Evolutionary conservation across 1,139 yeast species (phyloP).

Genomic region (Protomyces inouyei): DNA sequence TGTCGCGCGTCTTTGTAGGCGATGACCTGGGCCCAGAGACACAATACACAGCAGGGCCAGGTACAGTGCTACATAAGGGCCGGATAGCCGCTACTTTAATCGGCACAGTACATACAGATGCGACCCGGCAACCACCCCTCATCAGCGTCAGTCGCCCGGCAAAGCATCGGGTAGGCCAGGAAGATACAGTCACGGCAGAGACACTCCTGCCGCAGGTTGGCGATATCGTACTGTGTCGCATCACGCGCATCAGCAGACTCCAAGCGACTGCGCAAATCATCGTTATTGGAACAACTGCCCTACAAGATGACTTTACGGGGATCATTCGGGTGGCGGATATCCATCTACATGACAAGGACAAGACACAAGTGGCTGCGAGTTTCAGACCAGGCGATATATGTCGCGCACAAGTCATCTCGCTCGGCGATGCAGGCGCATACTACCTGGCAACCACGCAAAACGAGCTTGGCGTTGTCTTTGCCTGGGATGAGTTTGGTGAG

Average conservation of each 20-base stretch:
- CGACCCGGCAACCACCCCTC: background rate
- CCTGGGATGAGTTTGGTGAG: constrained; percentile 64
- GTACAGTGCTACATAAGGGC: constrained; percentile 29
- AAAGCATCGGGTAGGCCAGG: background rate
- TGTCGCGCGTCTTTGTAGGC: constrained; percentile 29
- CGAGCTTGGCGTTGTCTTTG: constrained; percentile 90
- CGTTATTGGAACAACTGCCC: constrained; percentile 56
- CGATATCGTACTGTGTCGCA: constrained; percentile 73
- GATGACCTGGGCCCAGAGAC: constrained; percentile 32
- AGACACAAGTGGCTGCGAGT: constrained; percentile 69
- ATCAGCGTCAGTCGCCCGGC: background rate
- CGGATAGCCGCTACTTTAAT: constrained; percentile 29
- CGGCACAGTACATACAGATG: constrained; percentile 1
- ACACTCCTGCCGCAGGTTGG: constrained; percentile 69
- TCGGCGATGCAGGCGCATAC: constrained; percentile 91
- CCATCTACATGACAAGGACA: constrained; percentile 84
- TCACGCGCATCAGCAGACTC: constrained; percentile 58
- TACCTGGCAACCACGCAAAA: constrained; percentile 84
- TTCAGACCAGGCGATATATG: constrained; percentile 92
- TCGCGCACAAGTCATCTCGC: constrained; percentile 65
- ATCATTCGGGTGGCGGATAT: constrained; percentile 61
- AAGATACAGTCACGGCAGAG: background rate
- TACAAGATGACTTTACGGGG: constrained; percentile 75
- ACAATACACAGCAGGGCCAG: constrained; percentile 31
- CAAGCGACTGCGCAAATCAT: constrained; percentile 82